Percentiles rank a stretch among this genome's conserved stretches.
phyloP scores from a whole-genome alignment of 2,329 filamentous ascomycete genomes.

The Grosmannia serpens region DNA sequence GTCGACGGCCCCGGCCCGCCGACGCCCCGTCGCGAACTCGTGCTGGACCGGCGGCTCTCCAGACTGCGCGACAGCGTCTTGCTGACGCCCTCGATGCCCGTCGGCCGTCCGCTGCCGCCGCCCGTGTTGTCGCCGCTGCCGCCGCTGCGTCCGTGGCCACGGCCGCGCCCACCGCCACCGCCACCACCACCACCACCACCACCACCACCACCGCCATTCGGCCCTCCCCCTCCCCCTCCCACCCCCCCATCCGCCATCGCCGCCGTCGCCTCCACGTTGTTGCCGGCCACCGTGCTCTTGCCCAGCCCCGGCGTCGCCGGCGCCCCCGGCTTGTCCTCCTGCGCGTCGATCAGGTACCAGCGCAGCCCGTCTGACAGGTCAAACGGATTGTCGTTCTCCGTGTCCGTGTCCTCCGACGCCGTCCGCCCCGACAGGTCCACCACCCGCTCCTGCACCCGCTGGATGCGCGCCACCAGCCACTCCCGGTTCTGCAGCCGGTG shows the following conservation, averaged over 20 bases:
- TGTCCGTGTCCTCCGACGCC: constrained; percentile 30
- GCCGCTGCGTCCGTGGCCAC: neutral
- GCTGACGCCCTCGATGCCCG: constrained; percentile 60
- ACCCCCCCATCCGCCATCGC: constrained; percentile 37
- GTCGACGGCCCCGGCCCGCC: neutral
- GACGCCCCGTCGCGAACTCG: constrained; percentile 53
- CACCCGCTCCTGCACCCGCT: constrained; percentile 80
- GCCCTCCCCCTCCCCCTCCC: constrained; percentile 22
- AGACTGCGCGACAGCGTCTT: constrained; percentile 77
- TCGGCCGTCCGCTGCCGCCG: constrained; percentile 24
- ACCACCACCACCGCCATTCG: constrained; percentile 6
- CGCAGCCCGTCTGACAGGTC: constrained; percentile 87
- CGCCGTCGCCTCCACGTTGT: constrained; percentile 76
- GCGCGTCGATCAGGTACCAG: constrained; percentile 92
- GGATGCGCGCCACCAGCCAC: constrained; percentile 93
- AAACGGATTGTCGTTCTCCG: constrained; percentile 91
- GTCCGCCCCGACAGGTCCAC: constrained; percentile 77
- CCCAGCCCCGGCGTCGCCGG: constrained; percentile 86
- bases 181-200: constrained; percentile 12
- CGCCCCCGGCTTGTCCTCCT: constrained; percentile 83
- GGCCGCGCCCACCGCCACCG: neutral
- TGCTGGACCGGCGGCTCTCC: constrained; percentile 82
- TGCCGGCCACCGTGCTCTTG: constrained; percentile 83
- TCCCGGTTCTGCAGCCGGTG: constrained; percentile 78
- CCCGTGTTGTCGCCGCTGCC: neutral